Conservation (phyloP, 441 rosid genomes). For the Pelargonium fulgidum region DNA sequence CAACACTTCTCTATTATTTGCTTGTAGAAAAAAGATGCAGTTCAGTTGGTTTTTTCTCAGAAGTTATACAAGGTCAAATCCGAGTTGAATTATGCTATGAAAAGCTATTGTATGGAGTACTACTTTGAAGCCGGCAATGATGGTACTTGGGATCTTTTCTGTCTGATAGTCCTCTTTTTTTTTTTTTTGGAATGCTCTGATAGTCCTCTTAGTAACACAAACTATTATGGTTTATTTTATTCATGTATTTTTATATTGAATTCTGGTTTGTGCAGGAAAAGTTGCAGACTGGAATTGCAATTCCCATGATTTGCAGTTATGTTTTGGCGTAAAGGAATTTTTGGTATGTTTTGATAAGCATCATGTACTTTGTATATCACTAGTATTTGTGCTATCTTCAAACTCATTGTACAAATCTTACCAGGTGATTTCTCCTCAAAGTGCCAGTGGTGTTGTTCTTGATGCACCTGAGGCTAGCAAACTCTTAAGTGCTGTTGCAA, state of each 20-base stretch:
- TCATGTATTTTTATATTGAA: conserved; percentile 19
- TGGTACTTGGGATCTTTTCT: conserved; percentile 37
- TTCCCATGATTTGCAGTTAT: conserved; percentile 86
- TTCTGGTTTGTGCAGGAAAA: conserved; percentile 51
- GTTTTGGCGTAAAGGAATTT: conserved; percentile 93
- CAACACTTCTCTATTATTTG: conserved; percentile 21
- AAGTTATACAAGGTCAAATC: conserved; percentile 58
- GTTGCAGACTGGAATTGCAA: conserved; percentile 48
- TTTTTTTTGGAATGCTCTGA: not conserved
- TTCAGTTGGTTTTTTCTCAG: conserved; percentile 45
- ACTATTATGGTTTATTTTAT: conserved; percentile 11
- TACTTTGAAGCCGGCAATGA: conserved; percentile 45
- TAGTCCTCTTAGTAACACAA: conserved; percentile 10
- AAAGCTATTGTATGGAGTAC: conserved; percentile 88
- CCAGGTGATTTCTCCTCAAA: conserved; percentile 90
- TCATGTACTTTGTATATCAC: conserved; percentile 12
- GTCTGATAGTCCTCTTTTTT: conserved; percentile 6
- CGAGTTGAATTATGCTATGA: conserved; percentile 61
- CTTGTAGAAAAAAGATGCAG: conserved; percentile 80
- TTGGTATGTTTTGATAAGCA: conserved; percentile 46
- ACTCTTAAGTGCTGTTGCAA: conserved; percentile 88
- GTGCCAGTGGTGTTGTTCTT: conserved; percentile 97
- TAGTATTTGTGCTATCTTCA: conserved; percentile 11
- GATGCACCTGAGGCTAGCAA: conserved; percentile 93
- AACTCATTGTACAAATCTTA: conserved; percentile 19